Percentiles rank a stretch among this genome's conserved stretches.
phyloP scores from a whole-genome alignment of 176 grass and related monocot species.

The Musa beccarii region DNA sequence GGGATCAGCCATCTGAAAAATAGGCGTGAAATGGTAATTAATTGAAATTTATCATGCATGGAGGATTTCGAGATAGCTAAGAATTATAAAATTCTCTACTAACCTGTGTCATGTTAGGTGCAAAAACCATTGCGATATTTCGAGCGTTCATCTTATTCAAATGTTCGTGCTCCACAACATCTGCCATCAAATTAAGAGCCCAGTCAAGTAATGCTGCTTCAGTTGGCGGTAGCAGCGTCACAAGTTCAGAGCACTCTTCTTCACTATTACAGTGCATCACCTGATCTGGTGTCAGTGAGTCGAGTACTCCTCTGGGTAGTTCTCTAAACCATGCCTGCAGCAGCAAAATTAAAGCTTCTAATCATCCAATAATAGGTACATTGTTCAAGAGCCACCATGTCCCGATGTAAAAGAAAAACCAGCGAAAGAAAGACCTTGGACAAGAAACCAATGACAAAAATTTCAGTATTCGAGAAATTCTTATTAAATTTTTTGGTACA shows the following conservation, averaged over 20 bases:
- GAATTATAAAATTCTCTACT: background rate
- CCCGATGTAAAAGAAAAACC: too few relatives aligned
- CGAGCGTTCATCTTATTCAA: slow-evolving; percentile 22
- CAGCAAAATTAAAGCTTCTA: background rate
- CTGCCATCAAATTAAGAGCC: slow-evolving; percentile 22
- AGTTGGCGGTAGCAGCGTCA: slow-evolving; percentile 6
- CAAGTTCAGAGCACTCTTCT: slow-evolving; percentile 19
- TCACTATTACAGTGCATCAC: slow-evolving; percentile 24
- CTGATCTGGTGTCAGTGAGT: slow-evolving; percentile 21
- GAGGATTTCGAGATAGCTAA: background rate
- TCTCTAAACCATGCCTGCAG: slow-evolving; percentile 21
- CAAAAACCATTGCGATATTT: slow-evolving; percentile 22
- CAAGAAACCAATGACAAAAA: too few relatives aligned
- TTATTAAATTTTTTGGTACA: too few relatives aligned
- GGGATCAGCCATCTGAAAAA: slow-evolving; percentile 22
- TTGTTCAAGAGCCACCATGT: background rate
- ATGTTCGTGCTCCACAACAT: slow-evolving; percentile 20
- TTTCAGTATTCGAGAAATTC: too few relatives aligned
- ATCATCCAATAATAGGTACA: background rate
- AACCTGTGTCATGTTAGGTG: slow-evolving; percentile 21
- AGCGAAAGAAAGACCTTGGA: too few relatives aligned
- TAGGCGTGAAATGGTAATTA: background rate
- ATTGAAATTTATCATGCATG: background rate
- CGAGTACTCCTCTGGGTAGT: slow-evolving; percentile 18
- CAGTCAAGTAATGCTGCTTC: slow-evolving; percentile 22